Conservation (phyloP, 129 eudicot genomes). For the Flaveria brownii region DNA sequence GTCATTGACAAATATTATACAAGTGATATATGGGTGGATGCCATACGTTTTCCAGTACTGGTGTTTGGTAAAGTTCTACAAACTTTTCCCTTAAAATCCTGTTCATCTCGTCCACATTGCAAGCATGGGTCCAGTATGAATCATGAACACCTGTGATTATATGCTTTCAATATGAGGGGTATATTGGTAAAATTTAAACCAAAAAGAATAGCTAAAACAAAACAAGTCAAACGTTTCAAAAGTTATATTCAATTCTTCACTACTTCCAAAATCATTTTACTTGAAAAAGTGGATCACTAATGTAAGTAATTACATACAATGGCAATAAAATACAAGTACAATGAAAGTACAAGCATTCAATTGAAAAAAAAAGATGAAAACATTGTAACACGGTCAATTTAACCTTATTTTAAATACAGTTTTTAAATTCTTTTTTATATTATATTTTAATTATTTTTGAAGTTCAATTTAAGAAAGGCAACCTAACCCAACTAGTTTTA, state of each 20-base stretch:
- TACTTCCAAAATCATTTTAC: background rate
- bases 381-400: background rate
- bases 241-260: background rate
- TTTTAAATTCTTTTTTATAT: background rate
- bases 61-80: constrained; percentile 83
- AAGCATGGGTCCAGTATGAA: constrained; percentile 99
- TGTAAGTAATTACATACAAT: background rate
- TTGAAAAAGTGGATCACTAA: background rate
- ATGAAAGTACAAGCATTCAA: too few species aligned
- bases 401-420: background rate
- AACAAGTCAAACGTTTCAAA: background rate
- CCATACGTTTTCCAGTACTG: constrained; percentile 78
- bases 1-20: background rate
- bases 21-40: background rate
- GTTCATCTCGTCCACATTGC: constrained; percentile 85
- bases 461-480: background rate
- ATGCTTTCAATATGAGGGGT: background rate
- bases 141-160: constrained; percentile 84
- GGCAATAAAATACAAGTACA: background rate
- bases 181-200: background rate
- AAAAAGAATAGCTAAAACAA: background rate
- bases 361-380: background rate
- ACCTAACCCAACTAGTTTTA: background rate
- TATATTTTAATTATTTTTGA: background rate
- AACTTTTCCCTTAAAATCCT: constrained; percentile 84